Base-by-base conservation (phyloP, 768 basidiomycete genomes). In the Roridomyces roridus region DNA sequence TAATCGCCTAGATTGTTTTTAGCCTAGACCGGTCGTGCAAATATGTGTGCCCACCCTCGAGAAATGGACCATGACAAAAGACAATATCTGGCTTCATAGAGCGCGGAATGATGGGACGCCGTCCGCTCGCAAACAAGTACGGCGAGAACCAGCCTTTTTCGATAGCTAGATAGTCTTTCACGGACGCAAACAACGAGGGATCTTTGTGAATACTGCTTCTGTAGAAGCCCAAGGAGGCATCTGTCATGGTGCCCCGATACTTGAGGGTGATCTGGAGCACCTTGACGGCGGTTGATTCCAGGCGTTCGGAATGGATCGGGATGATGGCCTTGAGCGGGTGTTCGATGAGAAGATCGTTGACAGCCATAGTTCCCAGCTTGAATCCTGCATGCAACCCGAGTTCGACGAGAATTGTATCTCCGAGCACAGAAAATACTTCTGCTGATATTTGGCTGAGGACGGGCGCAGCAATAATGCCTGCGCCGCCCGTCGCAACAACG, bases 101-200 rank as follows among this genome's bases (percentile, higher is more conserved):
- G 36, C 86, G 76, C 1, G 83, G 85, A 51, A 86, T 87, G 64
- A 83, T 76, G 7, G 86, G 86, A 43, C 85, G 70, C 10, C 83
- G 78, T 3, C 76, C 77, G 53, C 84, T 86, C 5, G 85, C 85
- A 65, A 85, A 88, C 2, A 87, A 73, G 65, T 87, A 86, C 0
- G 85, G 85, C 12, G 80, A 83, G 69, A 87, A 87, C 86, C 87
- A 87, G 14, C 85, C 86, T 67, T 87, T 86, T 69, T 85, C 82
- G 4, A 84, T 72, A 3, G 84, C 77, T 40, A 88, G 70, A 53
- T 87, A 88, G 49, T 86, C 85, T 62, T 81, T 86, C 18, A 89
- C 82, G 8, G 76, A 73, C 34, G 86, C 70, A 60, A 88, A 87
- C 15, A 88, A 69, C 5, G 84, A 84, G n/a, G 69, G 61, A 62